Percentiles rank a stretch among this genome's conserved stretches.
Conservation (phyloP, 192 early-diverging fungal species). For the Umbelopsis isabellina region DNA sequence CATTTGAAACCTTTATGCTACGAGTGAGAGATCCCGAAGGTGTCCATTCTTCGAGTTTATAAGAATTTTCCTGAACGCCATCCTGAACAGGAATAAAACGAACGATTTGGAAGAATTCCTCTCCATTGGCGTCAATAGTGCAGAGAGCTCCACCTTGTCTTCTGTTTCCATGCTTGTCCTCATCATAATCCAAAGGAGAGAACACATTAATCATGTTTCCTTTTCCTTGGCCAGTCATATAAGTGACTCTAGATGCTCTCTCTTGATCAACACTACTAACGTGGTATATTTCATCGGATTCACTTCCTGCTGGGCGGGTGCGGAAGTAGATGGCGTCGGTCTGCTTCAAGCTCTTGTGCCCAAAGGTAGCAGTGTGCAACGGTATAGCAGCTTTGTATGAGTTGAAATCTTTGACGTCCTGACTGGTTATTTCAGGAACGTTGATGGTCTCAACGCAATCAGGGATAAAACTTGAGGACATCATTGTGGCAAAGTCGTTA, state of each 20-base stretch:
- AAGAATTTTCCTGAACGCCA: not conserved
- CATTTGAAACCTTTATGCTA: not conserved
- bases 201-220: not conserved
- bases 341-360: constrained; percentile 2
- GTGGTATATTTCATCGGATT: constrained; percentile 11
- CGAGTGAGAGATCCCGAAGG: not conserved
- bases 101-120: constrained; percentile 7
- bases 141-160: constrained; percentile 11
- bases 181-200: not conserved
- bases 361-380: constrained; percentile 3
- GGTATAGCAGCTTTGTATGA: not conserved
- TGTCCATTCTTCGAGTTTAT: constrained; percentile 8
- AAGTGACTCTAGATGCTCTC: not conserved
- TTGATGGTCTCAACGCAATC: constrained; percentile 10
- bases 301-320: not conserved
- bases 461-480: not conserved
- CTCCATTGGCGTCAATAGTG: constrained; percentile 13
- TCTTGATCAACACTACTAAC: not conserved
- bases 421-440: not conserved
- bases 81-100: not conserved
- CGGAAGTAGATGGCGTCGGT: constrained; percentile 4
- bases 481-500: not conserved
- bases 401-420: not conserved
- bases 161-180: not conserved
- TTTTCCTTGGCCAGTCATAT: constrained; percentile 16